Conservation (phyloP, 2,329 filamentous ascomycete species). For the Lasiodiplodia sp. region DNA sequence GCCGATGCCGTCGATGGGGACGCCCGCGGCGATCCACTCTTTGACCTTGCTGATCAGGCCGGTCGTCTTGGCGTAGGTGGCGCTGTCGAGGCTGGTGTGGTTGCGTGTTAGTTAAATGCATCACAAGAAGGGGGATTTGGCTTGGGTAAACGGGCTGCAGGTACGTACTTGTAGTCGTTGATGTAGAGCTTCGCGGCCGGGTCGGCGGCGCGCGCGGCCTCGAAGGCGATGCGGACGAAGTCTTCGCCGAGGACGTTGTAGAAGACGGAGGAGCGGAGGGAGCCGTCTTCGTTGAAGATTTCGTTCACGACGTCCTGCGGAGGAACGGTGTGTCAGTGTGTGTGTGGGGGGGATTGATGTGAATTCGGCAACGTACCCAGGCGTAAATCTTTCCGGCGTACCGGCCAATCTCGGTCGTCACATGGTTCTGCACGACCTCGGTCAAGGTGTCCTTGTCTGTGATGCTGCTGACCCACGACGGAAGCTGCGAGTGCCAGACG, state of each 20-base stretch:
- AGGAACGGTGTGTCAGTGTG: background rate
- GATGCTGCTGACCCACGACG: slow-evolving; percentile 66
- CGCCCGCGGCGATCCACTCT: slow-evolving; percentile 67
- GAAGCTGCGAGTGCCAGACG: slow-evolving; percentile 64
- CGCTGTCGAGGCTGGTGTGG: slow-evolving; percentile 64
- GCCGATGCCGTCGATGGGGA: slow-evolving; percentile 71
- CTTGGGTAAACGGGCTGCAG: too few relatives aligned
- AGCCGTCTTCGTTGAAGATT: slow-evolving; percentile 68
- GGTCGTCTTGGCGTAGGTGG: slow-evolving; percentile 64
- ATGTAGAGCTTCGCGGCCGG: slow-evolving; percentile 75
- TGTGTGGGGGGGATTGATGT: background rate
- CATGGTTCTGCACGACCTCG: slow-evolving; percentile 65
- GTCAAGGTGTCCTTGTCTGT: slow-evolving; percentile 61
- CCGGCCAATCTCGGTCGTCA: slow-evolving; percentile 63
- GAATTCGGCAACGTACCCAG: slow-evolving; percentile 51
- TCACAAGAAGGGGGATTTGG: too few relatives aligned
- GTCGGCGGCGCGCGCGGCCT: slow-evolving; percentile 72
- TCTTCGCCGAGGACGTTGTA: slow-evolving; percentile 72
- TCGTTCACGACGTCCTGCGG: slow-evolving; percentile 67
- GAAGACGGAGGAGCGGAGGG: slow-evolving; percentile 68
- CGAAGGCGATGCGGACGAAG: slow-evolving; percentile 74
- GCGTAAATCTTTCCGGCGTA: slow-evolving; percentile 70
- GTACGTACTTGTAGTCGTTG: slow-evolving; percentile 70
- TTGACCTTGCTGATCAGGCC: slow-evolving; percentile 66
- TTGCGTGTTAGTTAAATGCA: slow-evolving; percentile 38